Evolutionary conservation across 306 rosid genomes (phyloP), one percentile per base, ranked within the genome.

Genomic region (Sindora glabra): DNA sequence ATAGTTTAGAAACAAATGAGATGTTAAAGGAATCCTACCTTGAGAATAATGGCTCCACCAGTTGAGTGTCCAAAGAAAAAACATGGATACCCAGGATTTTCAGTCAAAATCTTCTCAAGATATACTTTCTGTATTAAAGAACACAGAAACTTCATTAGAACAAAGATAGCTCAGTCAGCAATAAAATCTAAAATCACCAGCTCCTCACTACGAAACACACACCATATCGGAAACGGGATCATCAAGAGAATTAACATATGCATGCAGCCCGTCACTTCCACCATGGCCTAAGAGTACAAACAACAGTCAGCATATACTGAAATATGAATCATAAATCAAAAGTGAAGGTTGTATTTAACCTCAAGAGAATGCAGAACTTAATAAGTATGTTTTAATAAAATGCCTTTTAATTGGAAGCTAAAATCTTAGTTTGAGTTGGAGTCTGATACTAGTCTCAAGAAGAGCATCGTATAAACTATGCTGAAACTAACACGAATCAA

Each of bases 221-320:
- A 92, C 99, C 94, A 77, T 22, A 65, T 92, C 99, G 10, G 71
- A 53, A 63, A 92, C 95, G 33, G 90, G 95, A 60, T 89, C 84
- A 56, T 92, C 96, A 11, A 92, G 88, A 71, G 96, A 92, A 73
- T 79, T 85, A 59, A 92, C 99, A 73, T 81, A 92, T 19, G 69
- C 95, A 80, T 89, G 99, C 64, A 92, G 68, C 14, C 95, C 99
- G 62, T 92, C 99, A 62, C 85, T 92, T 47, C 96, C 99, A 61
- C 99, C 99, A 39, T 92, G 99, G 26, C 99, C 99, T 92, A 40
- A 6, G 45, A 19, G 38, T 39, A 48, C 22, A 62, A 30, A 30
- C n/a, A n/a, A 26, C 19, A 49, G n/a, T n/a, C 32, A 3, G 32
- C 32, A 27, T 3, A 3, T 27, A 27, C 3, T 27, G 3, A 27